phyloP scores from a whole-genome alignment of 2,329 filamentous ascomycete species.

The Calonectria montana region DNA sequence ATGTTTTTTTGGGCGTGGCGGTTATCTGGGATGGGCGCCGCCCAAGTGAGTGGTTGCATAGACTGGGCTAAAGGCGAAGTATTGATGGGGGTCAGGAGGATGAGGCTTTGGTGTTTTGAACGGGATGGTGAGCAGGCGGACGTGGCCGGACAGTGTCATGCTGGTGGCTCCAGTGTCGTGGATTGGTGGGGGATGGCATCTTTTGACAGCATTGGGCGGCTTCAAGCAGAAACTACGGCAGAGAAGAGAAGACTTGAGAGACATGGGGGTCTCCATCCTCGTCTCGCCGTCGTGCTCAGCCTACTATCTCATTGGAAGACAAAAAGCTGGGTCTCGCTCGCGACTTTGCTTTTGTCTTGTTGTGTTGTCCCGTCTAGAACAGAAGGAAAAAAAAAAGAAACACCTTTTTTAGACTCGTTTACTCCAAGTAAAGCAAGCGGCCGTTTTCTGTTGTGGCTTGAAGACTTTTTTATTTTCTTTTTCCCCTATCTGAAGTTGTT shows the following conservation, averaged over 20 bases:
- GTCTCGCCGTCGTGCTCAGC: neutral
- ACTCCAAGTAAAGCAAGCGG: neutral
- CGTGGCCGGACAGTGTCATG: conserved; percentile 1
- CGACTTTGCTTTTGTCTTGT: conserved; percentile 1
- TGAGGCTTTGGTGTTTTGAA: conserved; percentile 19
- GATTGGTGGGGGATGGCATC: conserved; percentile 12
- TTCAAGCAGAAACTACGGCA: neutral
- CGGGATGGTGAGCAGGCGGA: neutral
- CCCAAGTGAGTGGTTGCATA: neutral
- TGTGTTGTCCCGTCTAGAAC: neutral
- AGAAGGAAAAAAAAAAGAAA: neutral
- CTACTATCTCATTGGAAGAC: neutral
- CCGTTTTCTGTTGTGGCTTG: neutral
- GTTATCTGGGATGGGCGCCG: neutral
- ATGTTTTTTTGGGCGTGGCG: neutral
- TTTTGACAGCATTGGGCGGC: conserved; percentile 9
- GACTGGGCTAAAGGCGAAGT: neutral
- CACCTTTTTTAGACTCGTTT: neutral
- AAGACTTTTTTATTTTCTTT: conserved; percentile 2
- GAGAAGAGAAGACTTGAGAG: neutral
- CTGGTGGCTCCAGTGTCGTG: neutral
- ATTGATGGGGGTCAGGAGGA: conserved; percentile 15
- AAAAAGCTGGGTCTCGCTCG: neutral
- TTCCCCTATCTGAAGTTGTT: neutral
- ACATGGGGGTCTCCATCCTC: neutral